Evolutionary conservation across 768 basidiomycete species (phyloP), one percentile per base, ranked within the genome.

Genomic region (Amanita phalloides): DNA sequence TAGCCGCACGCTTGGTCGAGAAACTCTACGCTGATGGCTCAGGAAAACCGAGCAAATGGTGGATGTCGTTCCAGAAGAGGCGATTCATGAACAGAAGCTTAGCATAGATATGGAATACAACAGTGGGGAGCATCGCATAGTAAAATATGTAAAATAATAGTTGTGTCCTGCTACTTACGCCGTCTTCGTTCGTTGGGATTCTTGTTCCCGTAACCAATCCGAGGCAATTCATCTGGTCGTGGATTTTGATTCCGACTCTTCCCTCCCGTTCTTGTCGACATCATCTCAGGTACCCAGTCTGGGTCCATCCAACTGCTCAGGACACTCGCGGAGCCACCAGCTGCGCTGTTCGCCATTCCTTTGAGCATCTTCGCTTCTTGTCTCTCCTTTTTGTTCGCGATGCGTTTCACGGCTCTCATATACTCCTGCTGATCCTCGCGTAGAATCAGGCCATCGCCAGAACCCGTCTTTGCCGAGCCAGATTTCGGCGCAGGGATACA

Each of bases 51-150:
- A 96, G 88, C 75, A 99, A 99, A 68, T 99, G 96, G 96, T 99
- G 96, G 96, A 95, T 97, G 91, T 88, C 90, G 20, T 99, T 98
- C 82, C 92, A 94, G 68, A 97, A 96, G 79, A 79, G 94, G 63
- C 81, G 90, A 23, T 92, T 92, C 79, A 92, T 92, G 90, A 90
- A 90, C 71, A 83, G 90, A 64, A 90, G 88, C 66, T 66, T 91
- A 64, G 76, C 78, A 62, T 86, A 74, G 69, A 37, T 28, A 28
- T 33, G 10, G 23, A 13, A 14, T 13, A 23, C 35, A 23, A 38
- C 9, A 48, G 20, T 11, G 23, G 25, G 6, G 14, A 14, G 2
- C 33, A 48, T 9, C 23, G 21, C 10, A 21, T 14, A 26, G 44
- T 30, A 23, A 14, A 25, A 44, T 11, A 44, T 44, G 25, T 23